A percentile compares a stretch with the other conserved stretches of the same genome.
These are phyloP conservation scores for Ocimum tenuiflorum DNA, from an alignment of 257 asterid species.

Conservation along the genomic window DNA sequence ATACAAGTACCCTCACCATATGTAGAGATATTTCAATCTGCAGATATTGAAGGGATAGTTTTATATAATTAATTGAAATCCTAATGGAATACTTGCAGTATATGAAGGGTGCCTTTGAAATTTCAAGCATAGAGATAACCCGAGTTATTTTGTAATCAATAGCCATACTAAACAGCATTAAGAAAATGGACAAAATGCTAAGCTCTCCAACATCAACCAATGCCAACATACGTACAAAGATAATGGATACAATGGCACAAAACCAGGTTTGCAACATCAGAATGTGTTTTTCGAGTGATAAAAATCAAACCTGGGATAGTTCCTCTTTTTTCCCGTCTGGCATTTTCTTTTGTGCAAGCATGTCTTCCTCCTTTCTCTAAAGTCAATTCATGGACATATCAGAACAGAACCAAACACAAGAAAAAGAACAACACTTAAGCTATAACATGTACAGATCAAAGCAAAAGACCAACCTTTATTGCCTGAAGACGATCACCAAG, in stretches of 20 bases:
- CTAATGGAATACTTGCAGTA: background rate
- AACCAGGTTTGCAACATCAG: background rate
- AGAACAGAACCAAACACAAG: slow-evolving; percentile 23
- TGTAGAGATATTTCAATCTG: background rate
- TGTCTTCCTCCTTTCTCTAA: slow-evolving; percentile 83
- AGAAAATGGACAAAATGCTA: background rate
- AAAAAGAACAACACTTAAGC: slow-evolving; percentile 18
- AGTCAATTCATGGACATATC: slow-evolving; percentile 19
- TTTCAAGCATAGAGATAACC: background rate
- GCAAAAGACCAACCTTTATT: slow-evolving; percentile 53
- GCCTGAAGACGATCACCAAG: slow-evolving; percentile 82
- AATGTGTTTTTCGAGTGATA: background rate
- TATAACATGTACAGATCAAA: slow-evolving; percentile 6
- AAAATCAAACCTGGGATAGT: slow-evolving; percentile 73
- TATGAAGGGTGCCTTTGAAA: background rate
- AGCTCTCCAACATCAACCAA: background rate
- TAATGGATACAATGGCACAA: background rate
- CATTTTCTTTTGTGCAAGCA: slow-evolving; percentile 96
- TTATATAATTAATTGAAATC: too few species aligned
- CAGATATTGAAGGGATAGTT: background rate
- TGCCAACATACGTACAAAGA: background rate
- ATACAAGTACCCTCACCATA: background rate
- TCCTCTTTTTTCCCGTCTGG: slow-evolving; percentile 92
- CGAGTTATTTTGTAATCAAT: background rate
- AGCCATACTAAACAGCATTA: background rate